These are phyloP conservation scores for Diaporthe caulivora DNA, from an alignment of 2,329 filamentous ascomycete species.

Conservation along the genomic window DNA sequence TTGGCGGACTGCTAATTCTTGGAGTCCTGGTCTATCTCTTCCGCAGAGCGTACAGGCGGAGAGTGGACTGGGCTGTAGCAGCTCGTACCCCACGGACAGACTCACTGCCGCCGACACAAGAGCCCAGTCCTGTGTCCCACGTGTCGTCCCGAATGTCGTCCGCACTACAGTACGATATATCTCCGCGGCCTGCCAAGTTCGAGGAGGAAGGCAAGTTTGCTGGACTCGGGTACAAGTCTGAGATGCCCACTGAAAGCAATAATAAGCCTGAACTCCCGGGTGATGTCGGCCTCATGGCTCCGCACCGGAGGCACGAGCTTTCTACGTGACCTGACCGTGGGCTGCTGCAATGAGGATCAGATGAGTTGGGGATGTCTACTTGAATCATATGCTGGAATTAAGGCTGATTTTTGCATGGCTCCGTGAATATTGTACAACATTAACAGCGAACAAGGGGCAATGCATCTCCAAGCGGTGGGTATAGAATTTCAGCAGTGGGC, in stretches of 20 bases:
- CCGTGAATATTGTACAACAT: too few relatives aligned
- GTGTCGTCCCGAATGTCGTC: not conserved
- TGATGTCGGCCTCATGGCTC: not conserved
- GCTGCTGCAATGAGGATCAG: not conserved
- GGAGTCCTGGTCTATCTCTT: not conserved
- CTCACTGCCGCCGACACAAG: not conserved
- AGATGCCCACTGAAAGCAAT: constrained; percentile 12
- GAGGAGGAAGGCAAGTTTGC: constrained; percentile 21
- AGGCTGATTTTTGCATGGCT: too few relatives aligned
- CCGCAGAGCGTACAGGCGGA: constrained; percentile 12
- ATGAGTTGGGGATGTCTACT: not conserved
- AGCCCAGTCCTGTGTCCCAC: constrained; percentile 16
- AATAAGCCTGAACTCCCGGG: constrained; percentile 19
- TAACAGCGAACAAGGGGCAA: too few relatives aligned
- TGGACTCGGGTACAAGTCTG: constrained; percentile 19
- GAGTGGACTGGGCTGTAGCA: constrained; percentile 12
- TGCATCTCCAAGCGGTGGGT: too few relatives aligned
- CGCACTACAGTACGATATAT: not conserved
- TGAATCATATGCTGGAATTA: not conserved
- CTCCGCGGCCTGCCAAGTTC: not conserved
- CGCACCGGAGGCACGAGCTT: not conserved
- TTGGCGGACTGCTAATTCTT: constrained; percentile 11
- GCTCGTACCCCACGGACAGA: not conserved
- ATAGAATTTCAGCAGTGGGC: too few relatives aligned
- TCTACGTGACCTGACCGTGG: not conserved